Evolutionary conservation across 2,329 filamentous ascomycete species (phyloP), one percentile per base, ranked within the genome.

Genomic region (Fusarium sp.): DNA sequence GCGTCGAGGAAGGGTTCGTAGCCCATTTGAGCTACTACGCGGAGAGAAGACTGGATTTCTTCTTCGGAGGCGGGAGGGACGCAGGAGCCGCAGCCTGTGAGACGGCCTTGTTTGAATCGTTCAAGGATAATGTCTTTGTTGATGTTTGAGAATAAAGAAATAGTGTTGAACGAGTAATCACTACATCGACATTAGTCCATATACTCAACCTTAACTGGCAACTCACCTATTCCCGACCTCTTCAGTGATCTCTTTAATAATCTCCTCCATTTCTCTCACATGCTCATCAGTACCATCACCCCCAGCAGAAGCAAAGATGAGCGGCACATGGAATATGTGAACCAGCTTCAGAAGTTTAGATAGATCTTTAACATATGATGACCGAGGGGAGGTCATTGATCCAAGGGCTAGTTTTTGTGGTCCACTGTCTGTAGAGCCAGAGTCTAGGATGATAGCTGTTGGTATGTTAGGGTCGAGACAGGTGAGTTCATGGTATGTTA

Each of bases 211-310:
- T 29, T 2, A 8, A 3, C 1, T 11, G 8, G 0, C 2, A 1
- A 8, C 47, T 7, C 3, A 73, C 72, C 44, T 57, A 6, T 72
- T 73, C 4, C 43, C 62, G 2, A 59, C 47, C 1, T 65, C 43
- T 1, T 65, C 42, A 6, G 51, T 24, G 14, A 75, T 66, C 3
- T 72, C 68, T 7, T 74, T 40, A 1, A 85, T 78, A 6, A 86
- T 81, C 2, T 81, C 74, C 0, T 79, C 25, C 56, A 85, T 80
- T 14, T 79, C 75, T 22, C 76, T 55, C 0, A 86, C 83, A 63
- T 86, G 83, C 2, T 78, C 78, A 42, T 84, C 79, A 6, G 78
- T 81, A 0, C 85, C 85, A 68, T 85, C 83, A 0, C 85, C 85
- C 1, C 85, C 85, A 1, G 79, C 83, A 2, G 83, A 85, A 6